phyloP scores from a whole-genome alignment of 805 yeast species.

The Candida maltosa region DNA sequence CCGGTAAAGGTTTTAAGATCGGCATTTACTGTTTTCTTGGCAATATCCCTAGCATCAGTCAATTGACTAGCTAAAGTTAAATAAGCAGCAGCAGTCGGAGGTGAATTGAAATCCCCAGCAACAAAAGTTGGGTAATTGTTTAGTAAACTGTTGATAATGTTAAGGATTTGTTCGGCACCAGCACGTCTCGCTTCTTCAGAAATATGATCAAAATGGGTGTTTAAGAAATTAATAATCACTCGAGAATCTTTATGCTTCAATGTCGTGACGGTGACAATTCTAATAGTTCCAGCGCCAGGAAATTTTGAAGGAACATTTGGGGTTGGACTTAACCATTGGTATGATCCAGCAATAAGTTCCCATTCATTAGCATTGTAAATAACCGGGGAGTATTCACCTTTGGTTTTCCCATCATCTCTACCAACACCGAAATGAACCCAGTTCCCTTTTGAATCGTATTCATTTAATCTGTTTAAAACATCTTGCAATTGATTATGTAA shows the following conservation, averaged over 20 bases:
- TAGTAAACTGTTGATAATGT: slow-evolving; percentile 28
- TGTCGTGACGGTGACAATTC: slow-evolving; percentile 36
- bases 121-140: slow-evolving; percentile 21
- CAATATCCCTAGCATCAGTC: slow-evolving; percentile 13
- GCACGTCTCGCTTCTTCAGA: slow-evolving; percentile 34
- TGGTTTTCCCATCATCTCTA: slow-evolving; percentile 23
- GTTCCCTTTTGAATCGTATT: slow-evolving; percentile 4
- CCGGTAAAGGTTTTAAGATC: slow-evolving; percentile 24
- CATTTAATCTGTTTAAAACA: slow-evolving; percentile 20
- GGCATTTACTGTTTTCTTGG: slow-evolving; percentile 13
- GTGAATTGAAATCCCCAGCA: slow-evolving; percentile 58
- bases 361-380: slow-evolving; percentile 20
- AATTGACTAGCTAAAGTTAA: slow-evolving; percentile 21
- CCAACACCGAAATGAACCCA: slow-evolving; percentile 30
- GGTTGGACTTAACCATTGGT: slow-evolving; percentile 25
- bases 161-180: slow-evolving; percentile 41
- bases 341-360: slow-evolving; percentile 17
- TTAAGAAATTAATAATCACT: slow-evolving; percentile 25
- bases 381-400: slow-evolving; percentile 28
- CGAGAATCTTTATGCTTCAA: slow-evolving; percentile 20
- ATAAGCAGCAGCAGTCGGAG: slow-evolving; percentile 14
- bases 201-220: slow-evolving; percentile 39
- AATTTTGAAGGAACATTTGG: slow-evolving; percentile 31
- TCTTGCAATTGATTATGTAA: slow-evolving; percentile 33
- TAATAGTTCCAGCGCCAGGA: slow-evolving; percentile 45